Evolutionary conservation across 78 protist genomes (phyloP).

Genomic region (Guillardia theta): DNA sequence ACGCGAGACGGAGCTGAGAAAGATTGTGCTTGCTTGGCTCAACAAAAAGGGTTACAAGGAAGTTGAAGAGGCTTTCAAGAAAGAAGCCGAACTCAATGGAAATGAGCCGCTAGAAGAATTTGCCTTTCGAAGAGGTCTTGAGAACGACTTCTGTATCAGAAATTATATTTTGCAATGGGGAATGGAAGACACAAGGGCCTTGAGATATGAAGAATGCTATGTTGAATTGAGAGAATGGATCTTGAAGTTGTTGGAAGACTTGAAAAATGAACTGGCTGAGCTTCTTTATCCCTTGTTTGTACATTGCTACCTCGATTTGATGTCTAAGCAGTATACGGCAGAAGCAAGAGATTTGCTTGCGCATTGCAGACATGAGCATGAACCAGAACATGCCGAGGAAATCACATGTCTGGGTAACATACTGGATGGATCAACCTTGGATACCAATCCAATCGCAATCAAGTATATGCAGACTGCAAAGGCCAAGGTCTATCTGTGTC

Average conservation of each 20-base stretch:
- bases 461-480: not conserved
- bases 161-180: not conserved
- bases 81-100: not conserved
- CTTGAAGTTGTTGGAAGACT: conserved; percentile 30
- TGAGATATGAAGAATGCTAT: conserved; percentile 53
- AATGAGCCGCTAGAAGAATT: not conserved
- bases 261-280: conserved; percentile 53
- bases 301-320: conserved; percentile 74
- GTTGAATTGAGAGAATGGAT: conserved; percentile 66
- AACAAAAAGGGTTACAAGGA: not conserved
- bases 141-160: not conserved
- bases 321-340: conserved; percentile 37
- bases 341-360: not conserved
- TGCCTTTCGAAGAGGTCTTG: not conserved
- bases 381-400: no score
- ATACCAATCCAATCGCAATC: not conserved
- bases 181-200: not conserved
- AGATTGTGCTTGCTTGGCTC: not conserved
- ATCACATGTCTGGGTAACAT: not conserved
- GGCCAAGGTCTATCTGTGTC: conserved; percentile 44
- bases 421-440: not conserved
- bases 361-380: no score
- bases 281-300: conserved; percentile 76
- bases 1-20: not conserved
- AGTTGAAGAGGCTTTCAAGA: not conserved